Conservation (phyloP, 352 stramenopile species). For the Pythium sukuiense region DNA sequence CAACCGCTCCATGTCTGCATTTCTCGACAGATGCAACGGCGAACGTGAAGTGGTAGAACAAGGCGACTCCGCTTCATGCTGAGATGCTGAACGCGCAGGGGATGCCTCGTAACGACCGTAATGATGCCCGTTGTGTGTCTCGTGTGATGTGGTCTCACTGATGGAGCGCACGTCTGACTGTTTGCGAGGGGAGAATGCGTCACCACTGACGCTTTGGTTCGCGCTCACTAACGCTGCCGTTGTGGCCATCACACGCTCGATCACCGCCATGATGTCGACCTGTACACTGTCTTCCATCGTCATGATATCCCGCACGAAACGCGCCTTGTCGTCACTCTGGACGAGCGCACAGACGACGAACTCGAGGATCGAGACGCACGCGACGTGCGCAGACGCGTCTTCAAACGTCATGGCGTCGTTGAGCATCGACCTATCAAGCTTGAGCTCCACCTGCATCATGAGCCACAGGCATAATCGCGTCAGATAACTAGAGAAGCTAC, state of each 20-base stretch:
- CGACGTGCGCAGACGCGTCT: constrained; percentile 5
- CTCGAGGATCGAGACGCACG: constrained; percentile 35
- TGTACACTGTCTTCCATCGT: constrained; percentile 59
- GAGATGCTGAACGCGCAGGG: neutral
- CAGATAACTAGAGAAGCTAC: neutral
- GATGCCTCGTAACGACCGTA: neutral
- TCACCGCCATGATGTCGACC: constrained; percentile 62
- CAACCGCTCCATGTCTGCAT: constrained; percentile 46
- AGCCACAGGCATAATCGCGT: neutral
- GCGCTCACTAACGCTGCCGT: constrained; percentile 16
- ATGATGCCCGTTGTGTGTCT: constrained; percentile 10
- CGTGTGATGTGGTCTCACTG: neutral
- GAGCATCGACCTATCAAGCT: constrained; percentile 18
- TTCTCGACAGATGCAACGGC: constrained; percentile 45
- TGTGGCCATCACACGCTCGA: constrained; percentile 48
- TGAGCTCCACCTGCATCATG: constrained; percentile 30
- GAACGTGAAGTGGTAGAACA: constrained; percentile 17
- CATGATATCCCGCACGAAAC: constrained; percentile 69
- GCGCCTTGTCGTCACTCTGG: constrained; percentile 52
- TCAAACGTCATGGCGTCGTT: constrained; percentile 20
- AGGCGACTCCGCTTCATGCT: constrained; percentile 3
- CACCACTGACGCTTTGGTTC: neutral
- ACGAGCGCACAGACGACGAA: constrained; percentile 53
- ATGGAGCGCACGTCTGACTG: neutral
- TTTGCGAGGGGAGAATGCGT: neutral